These are phyloP conservation scores for Populus euphratica DNA, from an alignment of 345 rosid genomes.

Conservation along the genomic window DNA sequence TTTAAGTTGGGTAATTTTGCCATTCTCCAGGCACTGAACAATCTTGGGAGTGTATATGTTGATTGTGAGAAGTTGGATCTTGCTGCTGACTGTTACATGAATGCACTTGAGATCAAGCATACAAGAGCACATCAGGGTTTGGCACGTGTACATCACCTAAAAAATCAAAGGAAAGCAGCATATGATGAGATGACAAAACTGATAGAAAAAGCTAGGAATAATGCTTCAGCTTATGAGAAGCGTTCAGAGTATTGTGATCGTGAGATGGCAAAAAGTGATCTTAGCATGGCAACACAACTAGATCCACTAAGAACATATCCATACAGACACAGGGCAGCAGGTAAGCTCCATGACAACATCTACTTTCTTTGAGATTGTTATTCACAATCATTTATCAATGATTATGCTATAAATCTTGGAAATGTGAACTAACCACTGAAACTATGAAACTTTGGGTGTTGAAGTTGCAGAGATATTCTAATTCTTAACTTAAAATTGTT, in stretches of 20 bases:
- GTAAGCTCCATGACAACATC: constrained; percentile 25
- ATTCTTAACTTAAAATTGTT: not conserved
- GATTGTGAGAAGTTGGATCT: constrained; percentile 87
- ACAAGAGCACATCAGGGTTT: constrained; percentile 97
- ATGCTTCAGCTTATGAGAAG: constrained; percentile 91
- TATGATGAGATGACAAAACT: constrained; percentile 96
- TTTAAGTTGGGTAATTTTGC: constrained; percentile 7
- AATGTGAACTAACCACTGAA: not conserved
- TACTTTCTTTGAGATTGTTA: not conserved
- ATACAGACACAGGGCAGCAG: constrained; percentile 96
- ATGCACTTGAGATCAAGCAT: constrained; percentile 89
- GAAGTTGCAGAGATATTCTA: not conserved
- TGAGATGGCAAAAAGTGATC: constrained; percentile 86
- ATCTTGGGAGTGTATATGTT: constrained; percentile 78
- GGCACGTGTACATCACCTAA: constrained; percentile 82
- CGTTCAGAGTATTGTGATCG: constrained; percentile 95
- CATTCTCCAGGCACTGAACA: constrained; percentile 75
- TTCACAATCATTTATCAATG: not conserved
- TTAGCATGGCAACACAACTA: constrained; percentile 64
- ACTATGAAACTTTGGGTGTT: not conserved
- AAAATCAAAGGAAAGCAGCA: constrained; percentile 77
- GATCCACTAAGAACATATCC: constrained; percentile 98
- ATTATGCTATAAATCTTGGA: not conserved
- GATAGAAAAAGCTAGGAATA: constrained; percentile 84
- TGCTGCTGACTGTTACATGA: constrained; percentile 84